Evolutionary conservation across 2,329 filamentous ascomycete genomes (phyloP), one percentile per base, ranked within the genome.

Genomic region (Aaosphaeria arxii): DNA sequence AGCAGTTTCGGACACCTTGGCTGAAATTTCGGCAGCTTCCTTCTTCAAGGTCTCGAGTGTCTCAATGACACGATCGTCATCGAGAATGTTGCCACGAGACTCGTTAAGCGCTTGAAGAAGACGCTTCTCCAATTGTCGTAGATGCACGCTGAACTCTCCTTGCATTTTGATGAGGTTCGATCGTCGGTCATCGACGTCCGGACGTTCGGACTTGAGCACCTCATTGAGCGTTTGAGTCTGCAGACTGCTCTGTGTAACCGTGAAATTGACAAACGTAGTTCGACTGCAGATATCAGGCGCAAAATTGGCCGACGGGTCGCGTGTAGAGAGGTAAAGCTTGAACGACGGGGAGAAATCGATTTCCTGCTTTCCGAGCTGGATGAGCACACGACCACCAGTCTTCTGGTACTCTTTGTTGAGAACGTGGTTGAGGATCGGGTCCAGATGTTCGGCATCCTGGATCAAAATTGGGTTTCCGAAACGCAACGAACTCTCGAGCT

Each of bases 361-460:
- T 73, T 99, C 91, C 72, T 99, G 95, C 73, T 94, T 96, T 63
- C 94, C 94, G 38, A 99, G 88, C 72, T 99, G 94, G 55, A 99
- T 99, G 45, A 99, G 84, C 41, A 97, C 92, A 81, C 94, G 92
- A 24, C 94, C 94, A 58, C 94, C 94, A 30, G 95, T 99, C 76
- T 91, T 95, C 73, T 99, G 95, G 71, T 99, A 99, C 67, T 99
- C 94, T 71, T 99, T 99, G 77, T 99, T 99, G 72, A 99, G 84
- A 47, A 99, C 92, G 62, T 99, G 94, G 66, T 97, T 99, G 61
- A 99, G 85, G 50, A 99, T 91, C 0, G 95, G 95, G 65, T 99
- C 94, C 48, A 99, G 77, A 68, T 99, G 89, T 73, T 99, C 95
- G 1, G 94, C 95, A 70, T 99, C 94, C 71, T 99, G 94, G 51